Conservation (phyloP, 257 asterid genomes). For the Lantana camara region DNA sequence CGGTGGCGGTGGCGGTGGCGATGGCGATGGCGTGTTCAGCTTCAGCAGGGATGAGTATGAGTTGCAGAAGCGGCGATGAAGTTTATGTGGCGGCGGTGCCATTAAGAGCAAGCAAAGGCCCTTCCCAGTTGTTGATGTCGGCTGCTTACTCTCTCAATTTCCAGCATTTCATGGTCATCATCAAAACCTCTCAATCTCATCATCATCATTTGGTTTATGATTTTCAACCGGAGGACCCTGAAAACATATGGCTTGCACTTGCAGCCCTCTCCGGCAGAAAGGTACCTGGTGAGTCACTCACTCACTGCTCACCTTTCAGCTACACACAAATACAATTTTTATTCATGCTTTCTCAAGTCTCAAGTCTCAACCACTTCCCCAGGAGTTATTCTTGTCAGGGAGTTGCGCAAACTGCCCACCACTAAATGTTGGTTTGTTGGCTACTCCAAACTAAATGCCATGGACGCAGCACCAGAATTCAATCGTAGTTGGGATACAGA, state of each 20-base stretch:
- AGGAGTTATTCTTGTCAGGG: slow-evolving; percentile 64
- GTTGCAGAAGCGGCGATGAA: slow-evolving; percentile 44
- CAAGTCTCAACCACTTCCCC: slow-evolving; percentile 15
- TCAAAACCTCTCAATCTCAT: slow-evolving; percentile 35
- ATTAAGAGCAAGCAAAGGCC: slow-evolving; percentile 59
- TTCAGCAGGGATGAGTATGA: slow-evolving; percentile 14
- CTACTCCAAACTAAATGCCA: slow-evolving; percentile 39
- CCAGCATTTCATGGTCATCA: slow-evolving; percentile 79
- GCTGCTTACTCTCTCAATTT: slow-evolving; percentile 60
- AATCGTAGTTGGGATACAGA: slow-evolving; percentile 59
- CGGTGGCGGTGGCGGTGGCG: neutral
- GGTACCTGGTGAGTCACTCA: slow-evolving; percentile 46
- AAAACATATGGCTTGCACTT: slow-evolving; percentile 56
- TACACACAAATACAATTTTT: too few relatives aligned
- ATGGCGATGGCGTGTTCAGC: too few relatives aligned
- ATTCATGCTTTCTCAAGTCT: too few relatives aligned
- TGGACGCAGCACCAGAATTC: slow-evolving; percentile 45
- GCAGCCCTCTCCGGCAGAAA: slow-evolving; percentile 63
- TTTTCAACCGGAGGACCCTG: slow-evolving; percentile 86
- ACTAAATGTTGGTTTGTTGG: slow-evolving; percentile 83
- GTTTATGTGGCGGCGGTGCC: slow-evolving; percentile 73
- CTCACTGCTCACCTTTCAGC: too few relatives aligned
- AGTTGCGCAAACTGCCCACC: slow-evolving; percentile 53
- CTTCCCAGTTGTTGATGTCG: slow-evolving; percentile 62
- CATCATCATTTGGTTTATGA: slow-evolving; percentile 57